Evolutionary conservation across 1,284 basidiomycete genomes (phyloP).

Genomic region (Marasmius oreades): DNA sequence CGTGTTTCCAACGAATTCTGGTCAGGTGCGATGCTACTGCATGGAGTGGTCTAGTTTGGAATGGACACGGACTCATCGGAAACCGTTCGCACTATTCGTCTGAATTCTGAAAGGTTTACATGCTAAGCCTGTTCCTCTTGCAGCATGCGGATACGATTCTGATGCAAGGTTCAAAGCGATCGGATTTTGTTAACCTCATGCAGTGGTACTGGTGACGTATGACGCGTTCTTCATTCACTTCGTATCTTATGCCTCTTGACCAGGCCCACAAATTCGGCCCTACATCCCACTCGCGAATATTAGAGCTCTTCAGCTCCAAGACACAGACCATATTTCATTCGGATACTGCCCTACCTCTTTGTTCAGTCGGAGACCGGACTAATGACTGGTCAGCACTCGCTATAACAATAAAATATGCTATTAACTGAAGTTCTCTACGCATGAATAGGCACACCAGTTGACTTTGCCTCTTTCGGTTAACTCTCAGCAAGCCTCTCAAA

Average conservation of each 20-base stretch:
- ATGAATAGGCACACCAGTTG: constrained; percentile 51
- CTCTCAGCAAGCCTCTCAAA: constrained; percentile 58
- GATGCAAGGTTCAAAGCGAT: constrained; percentile 47
- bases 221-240: constrained; percentile 8
- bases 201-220: constrained; percentile 55
- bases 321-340: constrained; percentile 46
- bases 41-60: constrained; percentile 63
- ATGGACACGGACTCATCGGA: constrained; percentile 64
- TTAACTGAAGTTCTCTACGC: not conserved
- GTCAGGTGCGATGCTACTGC: constrained; percentile 56
- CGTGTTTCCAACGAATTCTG: not conserved
- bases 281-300: constrained; percentile 57
- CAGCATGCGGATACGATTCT: constrained; percentile 64
- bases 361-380: constrained; percentile 37
- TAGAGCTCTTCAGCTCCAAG: constrained; percentile 55
- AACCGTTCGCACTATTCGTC: constrained; percentile 34
- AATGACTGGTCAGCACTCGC: constrained; percentile 38
- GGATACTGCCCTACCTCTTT: constrained; percentile 47
- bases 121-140: not conserved
- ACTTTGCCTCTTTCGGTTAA: constrained; percentile 59
- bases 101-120: not conserved
- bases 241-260: not conserved
- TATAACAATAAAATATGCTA: not conserved
- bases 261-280: too few relatives aligned
- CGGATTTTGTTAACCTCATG: constrained; percentile 62